Conservation (phyloP, 2,329 filamentous ascomycete species). For the Pseudogymnoascus sp. region DNA sequence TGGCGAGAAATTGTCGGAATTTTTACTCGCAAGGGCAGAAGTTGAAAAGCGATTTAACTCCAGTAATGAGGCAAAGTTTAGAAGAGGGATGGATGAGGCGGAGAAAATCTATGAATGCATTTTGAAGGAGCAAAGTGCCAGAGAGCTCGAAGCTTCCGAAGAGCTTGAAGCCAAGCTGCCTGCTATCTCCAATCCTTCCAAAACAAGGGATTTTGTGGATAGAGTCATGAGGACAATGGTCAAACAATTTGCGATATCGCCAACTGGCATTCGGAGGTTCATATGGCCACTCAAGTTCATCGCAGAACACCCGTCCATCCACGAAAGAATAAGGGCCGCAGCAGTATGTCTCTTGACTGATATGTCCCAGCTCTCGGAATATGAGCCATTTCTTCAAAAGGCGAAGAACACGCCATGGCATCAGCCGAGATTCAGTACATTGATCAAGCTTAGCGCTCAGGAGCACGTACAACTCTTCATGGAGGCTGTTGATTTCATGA, state of each 20-base stretch:
- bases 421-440: not conserved
- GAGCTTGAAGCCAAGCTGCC: not conserved
- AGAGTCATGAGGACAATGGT: not conserved
- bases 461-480: not conserved
- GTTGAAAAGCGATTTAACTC: not conserved
- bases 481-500: not conserved
- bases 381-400: not conserved
- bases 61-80: not conserved
- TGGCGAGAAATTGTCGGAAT: not conserved
- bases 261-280: not conserved
- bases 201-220: not conserved
- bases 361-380: not conserved
- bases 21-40: not conserved
- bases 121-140: not conserved
- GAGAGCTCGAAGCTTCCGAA: not conserved
- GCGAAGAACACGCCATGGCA: not conserved
- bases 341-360: not conserved
- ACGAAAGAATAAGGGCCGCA: not conserved
- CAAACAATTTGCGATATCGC: not conserved
- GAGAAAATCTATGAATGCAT: not conserved
- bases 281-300: conserved; percentile 1
- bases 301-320: not conserved
- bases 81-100: not conserved
- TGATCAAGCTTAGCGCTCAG: not conserved
- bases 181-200: not conserved